Conservation (phyloP, 108 stramenopile species). For the Epithemia pelagica region DNA sequence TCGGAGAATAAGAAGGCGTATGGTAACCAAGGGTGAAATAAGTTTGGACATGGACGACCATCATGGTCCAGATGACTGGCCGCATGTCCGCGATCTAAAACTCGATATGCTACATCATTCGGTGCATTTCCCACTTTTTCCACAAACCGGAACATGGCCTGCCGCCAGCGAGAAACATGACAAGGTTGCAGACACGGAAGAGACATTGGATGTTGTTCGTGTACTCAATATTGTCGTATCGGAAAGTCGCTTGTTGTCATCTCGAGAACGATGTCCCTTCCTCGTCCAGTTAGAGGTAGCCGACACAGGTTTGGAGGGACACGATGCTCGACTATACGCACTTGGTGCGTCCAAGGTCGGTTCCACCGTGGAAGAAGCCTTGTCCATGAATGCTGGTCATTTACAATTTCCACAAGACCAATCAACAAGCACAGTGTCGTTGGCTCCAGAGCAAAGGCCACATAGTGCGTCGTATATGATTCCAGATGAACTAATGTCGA, state of each 20-base stretch:
- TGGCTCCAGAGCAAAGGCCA: background rate
- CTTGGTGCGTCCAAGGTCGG: slow-evolving; percentile 42
- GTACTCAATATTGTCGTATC: slow-evolving; percentile 66
- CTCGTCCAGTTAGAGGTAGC: slow-evolving; percentile 75
- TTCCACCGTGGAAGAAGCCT: slow-evolving; percentile 66
- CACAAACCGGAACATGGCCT: slow-evolving; percentile 56
- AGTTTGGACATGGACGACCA: slow-evolving; percentile 79
- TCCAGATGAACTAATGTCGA: background rate
- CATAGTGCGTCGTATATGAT: background rate
- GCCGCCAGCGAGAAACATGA: slow-evolving; percentile 19
- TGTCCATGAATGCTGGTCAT: slow-evolving; percentile 18
- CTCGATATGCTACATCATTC: slow-evolving; percentile 69
- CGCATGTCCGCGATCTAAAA: slow-evolving; percentile 33
- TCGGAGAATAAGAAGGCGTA: slow-evolving; percentile 63
- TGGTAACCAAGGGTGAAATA: slow-evolving; percentile 68
- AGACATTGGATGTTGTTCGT: slow-evolving; percentile 49
- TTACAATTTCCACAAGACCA: too few relatives aligned
- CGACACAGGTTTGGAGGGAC: slow-evolving; percentile 72
- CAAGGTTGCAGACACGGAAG: background rate
- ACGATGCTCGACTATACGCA: slow-evolving; percentile 77
- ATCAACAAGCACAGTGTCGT: background rate
- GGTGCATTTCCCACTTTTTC: slow-evolving; percentile 74
- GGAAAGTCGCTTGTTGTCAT: slow-evolving; percentile 56
- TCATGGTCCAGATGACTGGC: slow-evolving; percentile 46
- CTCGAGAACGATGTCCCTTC: slow-evolving; percentile 77